A percentile compares a stretch with the other conserved stretches of the same genome.
These are phyloP conservation scores for Boletus rubescentipes DNA, from an alignment of 768 basidiomycete genomes.

Conservation along the genomic window DNA sequence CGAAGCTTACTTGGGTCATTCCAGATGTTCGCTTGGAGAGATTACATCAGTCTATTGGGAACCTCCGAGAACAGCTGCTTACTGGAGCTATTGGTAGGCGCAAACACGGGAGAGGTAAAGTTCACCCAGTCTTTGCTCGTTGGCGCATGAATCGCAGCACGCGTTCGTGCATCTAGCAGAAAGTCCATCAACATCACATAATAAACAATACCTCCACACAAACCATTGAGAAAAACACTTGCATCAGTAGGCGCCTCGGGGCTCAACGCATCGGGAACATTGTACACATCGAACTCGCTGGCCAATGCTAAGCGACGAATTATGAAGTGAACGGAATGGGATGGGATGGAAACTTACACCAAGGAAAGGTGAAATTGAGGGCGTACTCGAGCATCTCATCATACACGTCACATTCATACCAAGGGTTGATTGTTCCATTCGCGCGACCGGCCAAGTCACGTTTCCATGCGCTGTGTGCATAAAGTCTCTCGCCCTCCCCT, in stretches of 20 bases:
- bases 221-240: conserved; percentile 56
- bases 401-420: conserved; percentile 60
- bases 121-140: not conserved
- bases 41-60: not conserved
- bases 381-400: conserved; percentile 67
- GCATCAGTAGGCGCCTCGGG: conserved; percentile 49
- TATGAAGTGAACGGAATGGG: not conserved
- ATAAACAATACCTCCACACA: not conserved
- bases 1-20: not conserved
- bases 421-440: conserved; percentile 56
- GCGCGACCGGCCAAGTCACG: conserved; percentile 47
- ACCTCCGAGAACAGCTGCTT: too few species aligned
- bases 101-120: too few species aligned
- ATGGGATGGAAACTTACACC: conserved; percentile 33
- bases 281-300: conserved; percentile 44
- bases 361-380: conserved; percentile 64
- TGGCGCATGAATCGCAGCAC: not conserved
- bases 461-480: conserved; percentile 34
- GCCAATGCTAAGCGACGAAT: conserved; percentile 6
- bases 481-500: conserved; percentile 18
- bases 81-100: too few species aligned
- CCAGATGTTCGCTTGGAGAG: not conserved
- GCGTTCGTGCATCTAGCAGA: not conserved
- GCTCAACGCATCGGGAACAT: conserved; percentile 36
- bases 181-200: not conserved